Evolutionary conservation across 1,284 basidiomycete genomes (phyloP), one percentile per base, ranked within the genome.

Genomic region (Leucoagaricus sp.): DNA sequence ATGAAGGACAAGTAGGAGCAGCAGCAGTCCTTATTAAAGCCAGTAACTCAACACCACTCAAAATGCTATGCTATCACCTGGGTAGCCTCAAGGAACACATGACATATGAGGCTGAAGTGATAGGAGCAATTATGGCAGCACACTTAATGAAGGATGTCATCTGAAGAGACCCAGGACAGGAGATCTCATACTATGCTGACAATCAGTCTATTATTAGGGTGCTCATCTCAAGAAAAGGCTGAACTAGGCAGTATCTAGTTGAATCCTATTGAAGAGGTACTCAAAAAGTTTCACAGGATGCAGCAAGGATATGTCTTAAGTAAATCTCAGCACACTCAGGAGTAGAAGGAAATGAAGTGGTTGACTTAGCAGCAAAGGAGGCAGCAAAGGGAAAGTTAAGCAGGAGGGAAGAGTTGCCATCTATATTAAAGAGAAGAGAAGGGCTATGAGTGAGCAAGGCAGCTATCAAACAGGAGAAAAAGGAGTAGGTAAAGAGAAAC

Each of bases 81-180:
- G 68, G 69, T 0, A 15, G 15, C 1, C 23, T 7, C 13, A 40
- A 5, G 0, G 23, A 61, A 8, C 61, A 67, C 61, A 66, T 65
- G 6, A 62, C 59, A 3, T 68, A 62, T 49, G 64, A 71, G n/a
- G 64, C 58, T 6, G 67, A 71, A 56, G 29, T 33, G 9, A 60
- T 65, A 12, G 68, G 69, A 2, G 26, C 58, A 1, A 29, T 68
- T 4, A 55, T 70, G 7, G 69, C 58, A 0, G 23, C 59, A 15
- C 21, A 55, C 6, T 7, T 28, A 19, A 15, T 34, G 21, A 17
- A 31, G 34, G 4, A 23, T 9, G 21, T 26, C 4, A 2, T 12
- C 8, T 8, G 28, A 28, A 34, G n/a, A 25, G 33, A 31, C 10
- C n/a, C n/a, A 23, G 2, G 23, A 15, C 6, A 21, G 26, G 8